Percentiles rank a stretch among this genome's conserved stretches.
Evolutionary conservation across 257 asterid species (phyloP).

Genomic region (Nicotiana undulata): DNA sequence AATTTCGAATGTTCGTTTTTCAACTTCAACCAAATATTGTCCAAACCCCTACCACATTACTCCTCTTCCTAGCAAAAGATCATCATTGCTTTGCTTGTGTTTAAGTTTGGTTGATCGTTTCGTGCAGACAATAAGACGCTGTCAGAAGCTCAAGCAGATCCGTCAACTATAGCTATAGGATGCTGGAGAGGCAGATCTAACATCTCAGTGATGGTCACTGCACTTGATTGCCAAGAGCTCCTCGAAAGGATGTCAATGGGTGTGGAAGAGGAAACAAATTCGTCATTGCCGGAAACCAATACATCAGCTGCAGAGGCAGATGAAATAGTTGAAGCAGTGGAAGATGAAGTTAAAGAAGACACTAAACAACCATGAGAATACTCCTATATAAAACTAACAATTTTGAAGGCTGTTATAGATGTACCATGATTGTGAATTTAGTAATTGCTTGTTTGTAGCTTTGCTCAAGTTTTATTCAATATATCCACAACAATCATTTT

Average conservation of each 20-base stretch:
- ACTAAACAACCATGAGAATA: not conserved
- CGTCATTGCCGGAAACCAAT: not conserved
- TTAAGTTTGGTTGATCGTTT: not conserved
- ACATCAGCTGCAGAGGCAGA: constrained; percentile 18
- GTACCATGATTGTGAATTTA: not conserved
- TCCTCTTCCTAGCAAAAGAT: not conserved
- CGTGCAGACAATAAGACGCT: constrained; percentile 37
- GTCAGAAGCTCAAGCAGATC: constrained; percentile 39
- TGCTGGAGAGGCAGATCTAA: constrained; percentile 88
- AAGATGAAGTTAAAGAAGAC: constrained; percentile 16
- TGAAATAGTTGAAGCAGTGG: constrained; percentile 17
- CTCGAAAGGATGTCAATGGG: constrained; percentile 53
- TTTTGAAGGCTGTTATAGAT: not conserved
- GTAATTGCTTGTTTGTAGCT: not conserved
- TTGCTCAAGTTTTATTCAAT: not conserved
- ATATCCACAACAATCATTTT: not conserved
- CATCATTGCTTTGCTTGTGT: not conserved
- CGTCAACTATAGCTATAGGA: constrained; percentile 59
- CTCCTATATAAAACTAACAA: not conserved
- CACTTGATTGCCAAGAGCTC: constrained; percentile 77
- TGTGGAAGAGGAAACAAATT: constrained; percentile 15
- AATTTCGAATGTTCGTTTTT: not conserved
- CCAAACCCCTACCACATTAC: not conserved
- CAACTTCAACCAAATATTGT: not conserved
- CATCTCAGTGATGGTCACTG: constrained; percentile 73